phyloP scores from a whole-genome alignment of 129 eudicot genomes.

The Deinandra increscens region DNA sequence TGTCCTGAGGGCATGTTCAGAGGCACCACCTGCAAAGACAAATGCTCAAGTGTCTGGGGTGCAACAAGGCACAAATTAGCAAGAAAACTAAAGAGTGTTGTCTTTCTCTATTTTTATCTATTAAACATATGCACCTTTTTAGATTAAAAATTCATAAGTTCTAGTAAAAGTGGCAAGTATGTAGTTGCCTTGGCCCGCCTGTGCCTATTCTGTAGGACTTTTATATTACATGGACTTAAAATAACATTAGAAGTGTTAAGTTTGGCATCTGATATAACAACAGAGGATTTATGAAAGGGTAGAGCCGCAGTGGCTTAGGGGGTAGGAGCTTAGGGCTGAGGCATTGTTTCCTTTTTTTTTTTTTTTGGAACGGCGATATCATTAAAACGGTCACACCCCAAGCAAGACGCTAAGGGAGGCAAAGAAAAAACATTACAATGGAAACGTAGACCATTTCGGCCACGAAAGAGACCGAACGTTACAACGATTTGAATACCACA shows the following conservation, averaged over 20 bases:
- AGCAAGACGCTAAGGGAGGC: no score
- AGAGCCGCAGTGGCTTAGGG: no score
- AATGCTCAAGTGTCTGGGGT: constrained; percentile 27
- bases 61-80: constrained; percentile 33
- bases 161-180: constrained; percentile 12
- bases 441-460: no score
- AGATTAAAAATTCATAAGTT: neutral
- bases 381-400: no score
- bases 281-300: no score
- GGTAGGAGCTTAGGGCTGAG: no score
- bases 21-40: constrained; percentile 46
- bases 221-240: neutral
- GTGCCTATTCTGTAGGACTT: constrained; percentile 6
- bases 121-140: neutral
- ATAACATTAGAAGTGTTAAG: neutral
- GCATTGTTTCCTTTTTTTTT: no score
- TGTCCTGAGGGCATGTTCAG: constrained; percentile 80
- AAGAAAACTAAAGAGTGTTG: constrained; percentile 21
- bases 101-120: neutral
- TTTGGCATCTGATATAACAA: neutral
- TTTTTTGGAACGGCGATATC: no score
- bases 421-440: no score
- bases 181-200: neutral
- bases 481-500: no score
- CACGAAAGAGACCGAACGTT: no score